A percentile compares a stretch with the other conserved stretches of the same genome.
Conservation (phyloP, 192 early-diverging fungal genomes). For the Chytriomyces confervae region DNA sequence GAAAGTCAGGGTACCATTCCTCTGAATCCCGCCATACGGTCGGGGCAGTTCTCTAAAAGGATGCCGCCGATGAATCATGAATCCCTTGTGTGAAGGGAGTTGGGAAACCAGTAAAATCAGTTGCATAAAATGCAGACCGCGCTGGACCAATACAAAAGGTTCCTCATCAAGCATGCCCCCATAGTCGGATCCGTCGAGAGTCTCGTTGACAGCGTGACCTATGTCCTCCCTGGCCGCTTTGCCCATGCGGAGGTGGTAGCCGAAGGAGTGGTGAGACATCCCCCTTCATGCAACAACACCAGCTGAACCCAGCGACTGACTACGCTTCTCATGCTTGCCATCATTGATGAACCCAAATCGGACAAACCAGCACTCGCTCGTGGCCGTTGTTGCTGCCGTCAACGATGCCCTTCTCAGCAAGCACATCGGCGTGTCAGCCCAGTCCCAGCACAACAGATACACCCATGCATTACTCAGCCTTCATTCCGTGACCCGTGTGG, state of each 20-base stretch:
- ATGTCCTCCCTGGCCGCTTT: conserved; percentile 92
- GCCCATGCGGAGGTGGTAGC: conserved; percentile 90
- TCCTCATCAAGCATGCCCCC: conserved; percentile 63
- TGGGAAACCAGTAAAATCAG: not conserved
- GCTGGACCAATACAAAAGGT: conserved; percentile 2
- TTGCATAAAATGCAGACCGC: not conserved
- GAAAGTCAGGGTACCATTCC: no score
- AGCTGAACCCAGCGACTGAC: not conserved
- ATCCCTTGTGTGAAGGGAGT: no score
- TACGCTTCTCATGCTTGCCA: not conserved
- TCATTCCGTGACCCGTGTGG: conserved; percentile 21
- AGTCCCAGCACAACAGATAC: conserved; percentile 73
- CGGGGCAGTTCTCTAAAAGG: no score
- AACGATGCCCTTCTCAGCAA: conserved; percentile 78
- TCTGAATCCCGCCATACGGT: no score
- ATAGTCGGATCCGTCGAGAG: conserved; percentile 89
- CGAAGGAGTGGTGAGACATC: conserved; percentile 63
- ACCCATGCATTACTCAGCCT: conserved; percentile 63
- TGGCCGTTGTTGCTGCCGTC: conserved; percentile 82
- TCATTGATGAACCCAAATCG: not conserved
- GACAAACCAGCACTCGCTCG: conserved; percentile 56
- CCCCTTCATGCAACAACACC: not conserved
- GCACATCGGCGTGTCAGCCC: not conserved
- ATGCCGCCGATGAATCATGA: no score
- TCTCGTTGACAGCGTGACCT: conserved; percentile 83